Base-by-base conservation (phyloP, 148 eudicot species). In the Mesembryanthemum crystallinum region DNA sequence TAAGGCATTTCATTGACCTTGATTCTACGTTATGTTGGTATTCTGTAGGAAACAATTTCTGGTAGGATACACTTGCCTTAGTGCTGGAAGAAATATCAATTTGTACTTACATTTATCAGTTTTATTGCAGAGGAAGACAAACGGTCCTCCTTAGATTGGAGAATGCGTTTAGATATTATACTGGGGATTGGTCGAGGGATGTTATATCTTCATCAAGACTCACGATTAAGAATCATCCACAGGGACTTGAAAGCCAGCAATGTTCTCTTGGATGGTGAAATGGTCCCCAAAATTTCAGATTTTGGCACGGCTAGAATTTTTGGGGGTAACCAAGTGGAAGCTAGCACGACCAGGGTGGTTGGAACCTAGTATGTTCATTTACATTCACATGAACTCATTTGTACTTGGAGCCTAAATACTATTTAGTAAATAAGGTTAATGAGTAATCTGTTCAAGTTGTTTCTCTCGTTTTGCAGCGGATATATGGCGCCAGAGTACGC, bases 401-500 rank as follows among this genome's bases (percentile, higher is more conserved):
- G 21, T 35, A 27, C 25, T 28, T 33, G 29, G 27, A 61, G 37
- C 17, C 37, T 32, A 32, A 32, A n/a, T n/a, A n/a, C n/a, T n/a
- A n/a, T n/a, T n/a, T n/a, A n/a, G n/a, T n/a, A n/a, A n/a, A 17
- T 1, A 17, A 0, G 67, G 11, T 6, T 17, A 28, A 17, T 39
- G 33, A 66, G 35, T 57, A 11, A 23, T 74, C 24, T 8, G 33
- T 39, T n/a, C n/a, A 30, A 55, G 25, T 5, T 54, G 57, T 13
- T n/a, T 73, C 12, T 18, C 4, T 35, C 52, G 67, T 17, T 32
- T 17, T 79, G 71, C 86, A 86, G 89, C 68, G 89, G 91, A 47
- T 86, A 88, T 58, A 88, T 88, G 91, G 76, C 91, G 39, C 91
- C 91, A 0, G 91, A 88, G 72, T 88, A 88, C 62, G 89, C 89